These are phyloP conservation scores for Euphorbia schlechtendalii DNA, from an alignment of 441 rosid species.

Conservation along the genomic window DNA sequence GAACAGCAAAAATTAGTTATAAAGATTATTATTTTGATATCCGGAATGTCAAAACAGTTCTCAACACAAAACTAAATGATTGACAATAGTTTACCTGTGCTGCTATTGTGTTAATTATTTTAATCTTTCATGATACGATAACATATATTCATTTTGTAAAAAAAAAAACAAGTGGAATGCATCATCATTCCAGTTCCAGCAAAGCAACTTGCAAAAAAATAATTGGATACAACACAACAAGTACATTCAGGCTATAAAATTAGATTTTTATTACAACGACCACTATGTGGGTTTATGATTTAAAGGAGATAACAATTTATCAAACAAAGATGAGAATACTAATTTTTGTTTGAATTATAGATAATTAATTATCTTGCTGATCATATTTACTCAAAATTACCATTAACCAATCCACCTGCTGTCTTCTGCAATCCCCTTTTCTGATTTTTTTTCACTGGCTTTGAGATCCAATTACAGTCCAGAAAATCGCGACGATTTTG, in stretches of 20 bases:
- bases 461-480: background rate
- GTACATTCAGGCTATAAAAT: background rate
- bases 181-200: background rate
- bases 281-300: background rate
- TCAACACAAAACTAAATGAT: no score
- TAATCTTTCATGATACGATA: no score
- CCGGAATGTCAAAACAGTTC: no score
- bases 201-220: background rate
- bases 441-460: background rate
- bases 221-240: background rate
- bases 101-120: no score
- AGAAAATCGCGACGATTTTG: slow-evolving; percentile 10
- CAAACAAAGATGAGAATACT: background rate
- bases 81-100: no score
- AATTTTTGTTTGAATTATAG: background rate
- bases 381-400: background rate
- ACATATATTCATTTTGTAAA: no score
- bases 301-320: background rate
- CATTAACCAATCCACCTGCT: background rate
- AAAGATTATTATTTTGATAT: no score
- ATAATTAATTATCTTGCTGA: background rate
- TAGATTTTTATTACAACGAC: background rate
- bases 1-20: no score
- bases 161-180: no score
- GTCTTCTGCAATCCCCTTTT: slow-evolving; percentile 1